Evolutionary conservation across 2,329 filamentous ascomycete genomes (phyloP).

Genomic region (Scedosporium apiospermum): DNA sequence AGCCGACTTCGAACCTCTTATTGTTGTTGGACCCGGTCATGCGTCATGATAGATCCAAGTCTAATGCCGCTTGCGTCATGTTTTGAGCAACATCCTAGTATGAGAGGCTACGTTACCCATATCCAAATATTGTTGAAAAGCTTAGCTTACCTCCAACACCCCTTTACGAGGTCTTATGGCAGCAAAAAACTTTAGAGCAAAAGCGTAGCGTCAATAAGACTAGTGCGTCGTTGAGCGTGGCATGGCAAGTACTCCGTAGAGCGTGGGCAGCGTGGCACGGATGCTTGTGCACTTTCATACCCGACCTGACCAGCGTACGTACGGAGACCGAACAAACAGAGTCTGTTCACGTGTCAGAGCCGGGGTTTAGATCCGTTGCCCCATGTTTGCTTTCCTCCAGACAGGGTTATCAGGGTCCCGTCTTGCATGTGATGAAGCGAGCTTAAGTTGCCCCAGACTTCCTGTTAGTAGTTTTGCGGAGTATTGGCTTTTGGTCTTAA

Average conservation of each 20-base stretch:
- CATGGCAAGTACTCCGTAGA: no score
- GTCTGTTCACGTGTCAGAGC: slow-evolving; percentile 3
- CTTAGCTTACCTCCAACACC: no score
- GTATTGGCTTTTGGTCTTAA: neutral
- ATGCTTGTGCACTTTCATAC: neutral
- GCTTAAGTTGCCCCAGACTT: neutral
- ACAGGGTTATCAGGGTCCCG: neutral
- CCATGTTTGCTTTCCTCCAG: neutral
- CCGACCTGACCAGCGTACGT: neutral
- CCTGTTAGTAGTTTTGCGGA: neutral
- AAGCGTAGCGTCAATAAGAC: no score
- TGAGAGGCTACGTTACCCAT: neutral
- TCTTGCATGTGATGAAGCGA: slow-evolving; percentile 2
- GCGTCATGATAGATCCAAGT: neutral
- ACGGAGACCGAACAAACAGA: neutral
- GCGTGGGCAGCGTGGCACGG: no score
- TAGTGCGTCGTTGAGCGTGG: no score
- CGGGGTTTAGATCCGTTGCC: neutral
- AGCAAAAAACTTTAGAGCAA: no score
- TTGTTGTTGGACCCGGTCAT: neutral
- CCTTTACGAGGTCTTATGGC: no score
- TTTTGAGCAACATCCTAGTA: neutral
- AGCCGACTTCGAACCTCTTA: neutral
- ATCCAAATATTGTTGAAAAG: no score
- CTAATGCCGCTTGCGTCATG: neutral